phyloP scores from a whole-genome alignment of 2,329 filamentous ascomycete species.

The Aspergillus neotritici region DNA sequence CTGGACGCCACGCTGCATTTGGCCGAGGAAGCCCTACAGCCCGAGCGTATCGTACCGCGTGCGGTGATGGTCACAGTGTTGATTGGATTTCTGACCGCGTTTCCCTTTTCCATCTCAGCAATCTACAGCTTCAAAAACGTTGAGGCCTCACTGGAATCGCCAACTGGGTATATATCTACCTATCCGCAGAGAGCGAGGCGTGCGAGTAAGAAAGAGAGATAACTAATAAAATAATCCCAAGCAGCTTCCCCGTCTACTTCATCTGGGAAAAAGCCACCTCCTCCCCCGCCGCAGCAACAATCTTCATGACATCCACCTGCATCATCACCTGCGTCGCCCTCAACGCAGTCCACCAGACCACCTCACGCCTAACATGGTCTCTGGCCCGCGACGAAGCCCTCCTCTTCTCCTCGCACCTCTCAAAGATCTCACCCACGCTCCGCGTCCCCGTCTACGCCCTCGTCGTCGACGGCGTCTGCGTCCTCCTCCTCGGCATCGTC shows the following conservation, averaged over 20 bases:
- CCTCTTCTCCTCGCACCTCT: conserved; percentile 21
- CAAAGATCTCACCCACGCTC: conserved; percentile 7
- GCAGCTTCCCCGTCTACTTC: conserved; percentile 18
- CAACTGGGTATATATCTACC: conserved; percentile 11
- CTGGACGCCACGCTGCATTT: conserved; percentile 21
- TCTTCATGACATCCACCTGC: conserved; percentile 17
- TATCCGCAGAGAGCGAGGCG: no score
- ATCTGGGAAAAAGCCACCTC: conserved; percentile 20
- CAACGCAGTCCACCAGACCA: conserved; percentile 22
- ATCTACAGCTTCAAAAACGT: conserved; percentile 17
- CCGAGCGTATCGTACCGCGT: conserved; percentile 19
- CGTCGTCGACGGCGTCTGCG: conserved; percentile 11
- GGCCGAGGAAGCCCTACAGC: conserved; percentile 20
- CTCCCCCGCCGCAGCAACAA: conserved; percentile 16
- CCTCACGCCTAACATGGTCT: conserved; percentile 29
- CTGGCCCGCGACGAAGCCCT: conserved; percentile 30
- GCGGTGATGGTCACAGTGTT: conserved; percentile 16
- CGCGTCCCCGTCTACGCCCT: conserved; percentile 15
- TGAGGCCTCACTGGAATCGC: conserved; percentile 8
- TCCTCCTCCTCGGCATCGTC: conserved; percentile 17
- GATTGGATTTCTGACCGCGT: conserved; percentile 18
- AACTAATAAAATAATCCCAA: neutral
- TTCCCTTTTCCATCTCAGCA: conserved; percentile 17
- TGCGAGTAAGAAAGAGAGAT: no score
- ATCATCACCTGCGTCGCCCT: conserved; percentile 16